These are phyloP conservation scores for Heliosperma pusillum DNA, from an alignment of 148 eudicot genomes.

Conservation along the genomic window DNA sequence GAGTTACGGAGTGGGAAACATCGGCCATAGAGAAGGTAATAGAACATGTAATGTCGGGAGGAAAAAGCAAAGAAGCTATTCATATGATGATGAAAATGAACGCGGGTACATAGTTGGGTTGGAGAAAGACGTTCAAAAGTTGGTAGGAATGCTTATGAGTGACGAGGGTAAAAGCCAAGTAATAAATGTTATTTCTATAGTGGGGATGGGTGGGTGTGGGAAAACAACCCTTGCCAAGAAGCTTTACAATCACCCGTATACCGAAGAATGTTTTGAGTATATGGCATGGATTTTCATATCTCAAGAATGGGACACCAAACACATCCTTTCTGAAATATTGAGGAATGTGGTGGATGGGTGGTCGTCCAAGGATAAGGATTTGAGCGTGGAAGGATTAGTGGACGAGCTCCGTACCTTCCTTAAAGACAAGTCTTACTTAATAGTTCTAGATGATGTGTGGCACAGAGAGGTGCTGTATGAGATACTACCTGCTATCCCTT, in stretches of 20 bases:
- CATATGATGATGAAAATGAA: conserved; percentile 13
- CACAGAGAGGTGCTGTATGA: conserved; percentile 22
- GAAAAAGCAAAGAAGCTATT: conserved; percentile 10
- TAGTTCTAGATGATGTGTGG: conserved; percentile 40
- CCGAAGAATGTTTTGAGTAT: conserved; percentile 20
- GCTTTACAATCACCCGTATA: conserved; percentile 26
- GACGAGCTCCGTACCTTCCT: conserved; percentile 18
- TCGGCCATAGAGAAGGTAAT: background rate
- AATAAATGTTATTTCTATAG: conserved; percentile 10
- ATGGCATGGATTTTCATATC: conserved; percentile 30
- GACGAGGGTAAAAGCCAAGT: conserved; percentile 11
- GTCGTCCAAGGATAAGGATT: background rate
- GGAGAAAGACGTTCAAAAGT: conserved; percentile 7
- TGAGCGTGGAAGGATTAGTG: conserved; percentile 20
- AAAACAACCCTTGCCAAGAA: conserved; percentile 33
- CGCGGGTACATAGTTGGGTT: conserved; percentile 16
- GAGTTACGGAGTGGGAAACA: conserved; percentile 15
- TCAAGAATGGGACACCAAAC: conserved; percentile 28
- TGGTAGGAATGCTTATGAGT: conserved; percentile 19
- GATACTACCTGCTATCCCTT: conserved; percentile 24
- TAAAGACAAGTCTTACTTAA: conserved; percentile 13
- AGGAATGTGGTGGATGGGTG: conserved; percentile 16
- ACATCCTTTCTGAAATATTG: conserved; percentile 22
- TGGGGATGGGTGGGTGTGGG: conserved; percentile 37
- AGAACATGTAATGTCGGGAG: background rate